Evolutionary conservation across 306 rosid genomes (phyloP).

Genomic region (Morella rubra): DNA sequence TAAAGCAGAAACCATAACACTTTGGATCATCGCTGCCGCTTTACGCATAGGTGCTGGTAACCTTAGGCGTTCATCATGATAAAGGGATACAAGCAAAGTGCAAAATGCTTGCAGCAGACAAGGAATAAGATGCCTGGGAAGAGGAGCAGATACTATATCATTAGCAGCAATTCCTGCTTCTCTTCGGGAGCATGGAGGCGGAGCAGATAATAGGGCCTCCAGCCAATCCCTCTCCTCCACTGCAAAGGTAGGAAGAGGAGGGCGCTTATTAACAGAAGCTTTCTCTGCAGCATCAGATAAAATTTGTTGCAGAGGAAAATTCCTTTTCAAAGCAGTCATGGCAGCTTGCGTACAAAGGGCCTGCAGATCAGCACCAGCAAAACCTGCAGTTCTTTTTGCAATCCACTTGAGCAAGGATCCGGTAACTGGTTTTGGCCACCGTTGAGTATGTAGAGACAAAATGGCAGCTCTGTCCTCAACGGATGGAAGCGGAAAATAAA

Average conservation of each 20-base stretch:
- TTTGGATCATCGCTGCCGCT: conserved; percentile 66
- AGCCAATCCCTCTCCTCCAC: conserved; percentile 99
- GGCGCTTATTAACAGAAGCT: conserved; percentile 44
- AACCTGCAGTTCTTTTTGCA: conserved; percentile 81
- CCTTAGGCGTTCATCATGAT: conserved; percentile 72
- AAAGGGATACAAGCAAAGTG: conserved; percentile 72
- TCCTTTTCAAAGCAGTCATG: conserved; percentile 82
- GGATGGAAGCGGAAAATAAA: conserved; percentile 94
- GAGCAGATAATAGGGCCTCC: conserved; percentile 71
- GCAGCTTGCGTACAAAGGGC: conserved; percentile 99
- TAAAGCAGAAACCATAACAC: conserved; percentile 59
- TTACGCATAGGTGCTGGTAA: conserved; percentile 63
- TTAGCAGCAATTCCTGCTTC: conserved; percentile 97
- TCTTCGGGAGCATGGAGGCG: conserved; percentile 89
- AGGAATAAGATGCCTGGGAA: conserved; percentile 79
- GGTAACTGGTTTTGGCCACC: conserved; percentile 82
- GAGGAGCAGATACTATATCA: conserved; percentile 75
- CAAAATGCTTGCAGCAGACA: conserved; percentile 74
- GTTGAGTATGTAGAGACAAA: conserved; percentile 92
- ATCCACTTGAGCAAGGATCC: conserved; percentile 86
- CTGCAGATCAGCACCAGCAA: conserved; percentile 98
- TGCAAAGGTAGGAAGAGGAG: conserved; percentile 75
- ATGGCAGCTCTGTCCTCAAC: conserved; percentile 89
- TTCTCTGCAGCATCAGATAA: conserved; percentile 66
- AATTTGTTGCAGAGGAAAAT: conserved; percentile 84